Evolutionary conservation across 2,329 filamentous ascomycete species (phyloP).

Genomic region (Phoma sp.): DNA sequence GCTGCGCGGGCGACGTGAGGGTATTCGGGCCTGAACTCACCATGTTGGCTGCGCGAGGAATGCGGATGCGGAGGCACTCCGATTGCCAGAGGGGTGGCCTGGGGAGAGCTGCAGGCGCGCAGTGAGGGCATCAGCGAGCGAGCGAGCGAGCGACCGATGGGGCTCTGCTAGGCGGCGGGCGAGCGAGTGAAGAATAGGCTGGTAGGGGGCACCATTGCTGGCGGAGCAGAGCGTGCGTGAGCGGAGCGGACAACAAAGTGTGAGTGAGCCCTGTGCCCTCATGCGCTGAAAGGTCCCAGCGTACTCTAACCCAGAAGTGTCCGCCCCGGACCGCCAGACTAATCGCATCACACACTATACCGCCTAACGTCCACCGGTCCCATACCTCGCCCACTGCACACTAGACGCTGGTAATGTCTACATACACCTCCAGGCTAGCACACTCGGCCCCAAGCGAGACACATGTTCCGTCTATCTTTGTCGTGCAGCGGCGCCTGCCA

Average conservation of each 20-base stretch:
- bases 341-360: not conserved
- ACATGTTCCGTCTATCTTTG: not conserved
- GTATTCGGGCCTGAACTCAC: constrained; percentile 21
- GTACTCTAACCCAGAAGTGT: constrained; percentile 3
- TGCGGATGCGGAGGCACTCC: constrained; percentile 28
- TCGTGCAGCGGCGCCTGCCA: not conserved
- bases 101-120: constrained; percentile 18
- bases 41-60: constrained; percentile 28
- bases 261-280: constrained; percentile 2
- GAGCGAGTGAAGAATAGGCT: not conserved
- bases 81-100: constrained; percentile 25
- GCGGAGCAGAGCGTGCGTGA: constrained; percentile 5
- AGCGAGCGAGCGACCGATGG: not conserved
- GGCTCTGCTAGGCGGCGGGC: constrained; percentile 8
- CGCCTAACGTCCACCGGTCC: not conserved
- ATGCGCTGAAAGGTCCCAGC: constrained; percentile 10
- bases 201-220: constrained; percentile 12
- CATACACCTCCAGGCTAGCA: not conserved
- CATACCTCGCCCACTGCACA: not conserved
- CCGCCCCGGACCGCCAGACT: constrained; percentile 6
- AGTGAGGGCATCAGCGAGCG: constrained; percentile 14
- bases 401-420: too few species aligned
- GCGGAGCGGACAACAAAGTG: not conserved
- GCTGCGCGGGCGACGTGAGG: constrained; percentile 9
- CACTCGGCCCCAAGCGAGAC: not conserved